Percentiles rank a stretch among this genome's conserved stretches.
phyloP scores from a whole-genome alignment of 2,329 filamentous ascomycete species.

The Fonsecaea multimorphosa region DNA sequence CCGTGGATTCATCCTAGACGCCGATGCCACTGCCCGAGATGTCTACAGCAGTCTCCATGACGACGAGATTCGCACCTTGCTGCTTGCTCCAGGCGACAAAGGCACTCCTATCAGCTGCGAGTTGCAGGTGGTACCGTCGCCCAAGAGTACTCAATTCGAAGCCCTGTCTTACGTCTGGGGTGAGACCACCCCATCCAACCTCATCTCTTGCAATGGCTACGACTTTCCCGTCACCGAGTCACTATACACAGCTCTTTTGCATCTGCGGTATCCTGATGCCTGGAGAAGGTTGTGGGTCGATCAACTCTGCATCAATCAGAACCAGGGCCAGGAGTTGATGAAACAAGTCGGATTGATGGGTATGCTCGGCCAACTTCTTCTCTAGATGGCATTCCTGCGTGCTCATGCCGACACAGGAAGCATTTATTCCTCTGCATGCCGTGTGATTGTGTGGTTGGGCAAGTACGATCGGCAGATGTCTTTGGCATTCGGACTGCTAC shows the following conservation, averaged over 20 bases:
- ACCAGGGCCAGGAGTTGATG: constrained; percentile 20
- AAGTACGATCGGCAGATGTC: constrained; percentile 28
- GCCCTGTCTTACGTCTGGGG: constrained; percentile 36
- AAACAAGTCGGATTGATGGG: constrained; percentile 30
- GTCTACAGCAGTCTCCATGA: constrained; percentile 26
- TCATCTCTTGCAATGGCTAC: constrained; percentile 32
- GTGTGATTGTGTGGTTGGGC: constrained; percentile 40
- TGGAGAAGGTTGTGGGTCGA: constrained; percentile 34
- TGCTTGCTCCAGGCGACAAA: constrained; percentile 26
- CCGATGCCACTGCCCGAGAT: constrained; percentile 22
- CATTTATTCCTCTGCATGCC: constrained; percentile 28
- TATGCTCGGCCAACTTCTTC: background rate
- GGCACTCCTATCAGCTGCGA: constrained; percentile 27
- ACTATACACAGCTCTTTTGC: constrained; percentile 22
- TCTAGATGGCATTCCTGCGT: background rate
- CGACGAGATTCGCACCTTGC: constrained; percentile 27
- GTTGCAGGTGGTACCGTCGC: constrained; percentile 23
- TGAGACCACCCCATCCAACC: constrained; percentile 11
- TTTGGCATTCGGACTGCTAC: constrained; percentile 26
- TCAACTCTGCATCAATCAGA: constrained; percentile 33
- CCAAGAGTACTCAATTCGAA: constrained; percentile 28
- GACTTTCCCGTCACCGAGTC: constrained; percentile 30
- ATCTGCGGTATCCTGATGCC: constrained; percentile 25
- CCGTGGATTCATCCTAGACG: constrained; percentile 28
- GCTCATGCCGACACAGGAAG: background rate